Base-by-base conservation (phyloP, 2,329 filamentous ascomycete genomes). In the Corinectria fuckeliana region DNA sequence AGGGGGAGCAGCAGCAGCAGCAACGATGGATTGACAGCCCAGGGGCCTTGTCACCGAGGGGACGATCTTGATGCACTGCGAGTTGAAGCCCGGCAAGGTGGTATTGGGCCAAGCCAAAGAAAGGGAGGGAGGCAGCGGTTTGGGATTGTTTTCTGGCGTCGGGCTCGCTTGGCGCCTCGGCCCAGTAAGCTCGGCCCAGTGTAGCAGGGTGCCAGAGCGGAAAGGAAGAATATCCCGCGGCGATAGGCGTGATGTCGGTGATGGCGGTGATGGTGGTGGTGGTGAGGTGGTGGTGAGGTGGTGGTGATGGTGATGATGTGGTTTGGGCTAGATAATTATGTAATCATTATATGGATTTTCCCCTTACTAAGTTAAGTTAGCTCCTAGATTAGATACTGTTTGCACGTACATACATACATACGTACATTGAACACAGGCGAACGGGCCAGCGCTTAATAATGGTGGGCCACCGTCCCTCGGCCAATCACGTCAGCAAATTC, bases 21-120 rank as follows among this genome's bases (percentile, higher is more conserved):
- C 39, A 26, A 25, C 18, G 8, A 30, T 36, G 48, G 20, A 53
- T 34, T 53, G 55, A 58, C 55, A 58, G 55, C 55, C 55, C 55
- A 58, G 55, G 55, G 55, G 13, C 55, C 55, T 41, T 50, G 55
- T n/a, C 34, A 36, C 18, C 18, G 52, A 18, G 14, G 28, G 42
- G 25, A 45, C 25, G 25, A 45, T 28, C n/a, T n/a, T 23, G 9
- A 45, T 18, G 23, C 9, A 9, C 23, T 28, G n/a, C n/a, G n/a
- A n/a, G n/a, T n/a, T 25, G n/a, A 16, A 45, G 42, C 26, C 42
- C 25, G 23, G n/a, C 11, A 45, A n/a, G 42, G 42, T 45, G n/a
- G 42, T 14, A 45, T 45, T 44, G 41, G 21, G 11, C 30, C 11
- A 4, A 14, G 30, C 30, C 7, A 32, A 6, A 32, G 30, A 14